These are phyloP conservation scores for Fusarium multiceps DNA, from an alignment of 2,329 filamentous ascomycete species.

Conservation along the genomic window DNA sequence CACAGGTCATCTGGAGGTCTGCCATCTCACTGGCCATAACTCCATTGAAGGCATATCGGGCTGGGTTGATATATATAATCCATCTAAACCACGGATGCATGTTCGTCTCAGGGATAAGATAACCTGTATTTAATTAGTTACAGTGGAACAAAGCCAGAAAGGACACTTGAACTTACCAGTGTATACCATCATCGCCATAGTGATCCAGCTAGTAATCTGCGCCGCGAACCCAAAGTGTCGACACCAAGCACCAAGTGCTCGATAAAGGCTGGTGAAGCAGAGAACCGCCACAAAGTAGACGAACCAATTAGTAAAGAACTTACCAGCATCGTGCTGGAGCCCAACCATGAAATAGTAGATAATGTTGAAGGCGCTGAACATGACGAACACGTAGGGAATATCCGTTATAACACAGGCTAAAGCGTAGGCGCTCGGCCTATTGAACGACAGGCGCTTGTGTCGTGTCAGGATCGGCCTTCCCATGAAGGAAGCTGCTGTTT, in stretches of 20 bases:
- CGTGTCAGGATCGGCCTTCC: slow-evolving; percentile 49
- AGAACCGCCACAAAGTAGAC: slow-evolving; percentile 57
- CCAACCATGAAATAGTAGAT: slow-evolving; percentile 74
- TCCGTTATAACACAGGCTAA: slow-evolving; percentile 24
- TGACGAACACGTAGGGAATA: slow-evolving; percentile 27
- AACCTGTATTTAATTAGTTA: slow-evolving; percentile 53
- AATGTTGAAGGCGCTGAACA: slow-evolving; percentile 50
- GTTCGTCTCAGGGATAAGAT: slow-evolving; percentile 55
- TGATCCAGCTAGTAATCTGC: slow-evolving; percentile 49
- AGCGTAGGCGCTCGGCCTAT: slow-evolving; percentile 45
- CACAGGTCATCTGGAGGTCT: slow-evolving; percentile 25
- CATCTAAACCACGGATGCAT: slow-evolving; percentile 65
- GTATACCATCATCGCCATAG: slow-evolving; percentile 70
- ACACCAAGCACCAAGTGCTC: neutral
- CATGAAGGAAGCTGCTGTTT: slow-evolving; percentile 38
- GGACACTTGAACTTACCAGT: neutral
- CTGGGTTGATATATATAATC: slow-evolving; percentile 71
- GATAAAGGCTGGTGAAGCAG: neutral
- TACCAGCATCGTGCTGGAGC: slow-evolving; percentile 67
- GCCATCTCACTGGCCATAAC: slow-evolving; percentile 72
- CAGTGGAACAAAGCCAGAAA: too few species aligned
- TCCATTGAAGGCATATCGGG: slow-evolving; percentile 71
- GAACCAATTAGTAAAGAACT: slow-evolving; percentile 58
- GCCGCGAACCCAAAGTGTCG: neutral
- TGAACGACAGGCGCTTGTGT: slow-evolving; percentile 47